Evolutionary conservation across 2,329 filamentous ascomycete species (phyloP), one percentile per base, ranked within the genome.

Genomic region (Myriosclerotinia scirpicola): DNA sequence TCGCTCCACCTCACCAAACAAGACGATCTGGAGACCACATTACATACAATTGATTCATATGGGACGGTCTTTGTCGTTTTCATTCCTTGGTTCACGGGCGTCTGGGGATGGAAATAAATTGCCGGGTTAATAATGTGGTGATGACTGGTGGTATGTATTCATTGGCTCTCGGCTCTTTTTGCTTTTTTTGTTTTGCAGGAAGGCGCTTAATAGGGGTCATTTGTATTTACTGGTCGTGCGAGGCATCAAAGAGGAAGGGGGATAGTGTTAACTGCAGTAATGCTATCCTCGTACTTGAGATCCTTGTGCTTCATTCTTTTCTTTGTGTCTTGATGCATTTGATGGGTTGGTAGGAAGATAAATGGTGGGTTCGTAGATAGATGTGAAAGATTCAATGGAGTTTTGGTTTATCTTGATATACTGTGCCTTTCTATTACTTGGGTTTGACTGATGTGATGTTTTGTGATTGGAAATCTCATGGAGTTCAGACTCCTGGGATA

Each of bases 11-110:
- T 38, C 30, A 60, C 44, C 44, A 17, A 38, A 30, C 40, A 58
- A 50, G 52, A 15, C 9, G 52, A 64, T 34, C 12, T 17, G 14
- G 34, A 22, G 15, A 26, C 30, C n/a, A 30, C 48, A 61, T 26
- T 65, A 54, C 22, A 65, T 65, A 65, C 17, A 22, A 52, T 65
- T 61, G 53, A 34, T 34, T 30, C 56, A 65, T 65, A 44, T 9
- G 63, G 63, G 63, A 46, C 36, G 63, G 44, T 42, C 22, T 55
- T 59, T 46, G 34, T 59, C n/a, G 60, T 52, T 59, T 42, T 36
- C 64, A 52, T 52, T 42, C 63, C n/a, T 60, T 53, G 64, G 54
- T 50, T 58, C 38, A 65, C 53, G 53, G 64, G 64, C 64, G 64
- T 61, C 48, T 65, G 54, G 64, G 42, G 34, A 65, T 58, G 54